Percentiles rank a stretch among this genome's conserved stretches.
These are phyloP conservation scores for Chlamydomonas urium DNA, from an alignment of 139 green algal species.

Conservation along the genomic window DNA sequence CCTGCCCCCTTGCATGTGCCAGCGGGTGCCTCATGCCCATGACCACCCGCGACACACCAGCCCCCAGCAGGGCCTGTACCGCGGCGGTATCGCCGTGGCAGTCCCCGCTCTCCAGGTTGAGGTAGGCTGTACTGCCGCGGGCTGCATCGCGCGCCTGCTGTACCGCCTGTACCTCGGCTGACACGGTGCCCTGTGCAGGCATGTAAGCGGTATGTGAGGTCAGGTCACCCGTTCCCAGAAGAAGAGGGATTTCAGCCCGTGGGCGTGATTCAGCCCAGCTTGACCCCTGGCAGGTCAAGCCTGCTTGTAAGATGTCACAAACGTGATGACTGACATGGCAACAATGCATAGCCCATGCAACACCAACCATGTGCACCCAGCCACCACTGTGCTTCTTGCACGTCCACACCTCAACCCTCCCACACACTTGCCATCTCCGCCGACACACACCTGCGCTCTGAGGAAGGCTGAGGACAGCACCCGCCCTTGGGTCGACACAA, in stretches of 20 bases:
- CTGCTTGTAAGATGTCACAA: no score
- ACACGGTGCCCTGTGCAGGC: conserved; percentile 56
- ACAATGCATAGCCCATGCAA: no score
- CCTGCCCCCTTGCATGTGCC: conserved; percentile 57
- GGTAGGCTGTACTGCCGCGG: conserved; percentile 72
- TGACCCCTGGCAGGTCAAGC: no score
- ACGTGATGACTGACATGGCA: no score
- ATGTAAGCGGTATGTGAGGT: neutral
- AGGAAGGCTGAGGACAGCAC: conserved; percentile 50
- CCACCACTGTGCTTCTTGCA: no score
- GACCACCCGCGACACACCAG: conserved; percentile 79
- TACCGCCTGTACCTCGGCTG: conserved; percentile 62
- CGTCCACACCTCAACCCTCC: no score
- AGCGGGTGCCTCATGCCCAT: conserved; percentile 90
- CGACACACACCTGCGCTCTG: conserved; percentile 55
- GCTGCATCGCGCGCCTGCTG: conserved; percentile 29
- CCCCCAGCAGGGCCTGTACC: conserved; percentile 64
- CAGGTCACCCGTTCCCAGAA: no score
- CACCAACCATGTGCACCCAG: no score
- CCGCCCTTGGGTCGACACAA: conserved; percentile 45
- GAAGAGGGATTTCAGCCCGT: no score
- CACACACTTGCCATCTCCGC: no score
- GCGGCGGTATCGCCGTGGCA: conserved; percentile 78
- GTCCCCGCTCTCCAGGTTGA: conserved; percentile 89
- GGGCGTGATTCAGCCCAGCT: no score